Evolutionary conservation across 2,329 filamentous ascomycete genomes (phyloP).

Genomic region (Bipolaris oryzae): DNA sequence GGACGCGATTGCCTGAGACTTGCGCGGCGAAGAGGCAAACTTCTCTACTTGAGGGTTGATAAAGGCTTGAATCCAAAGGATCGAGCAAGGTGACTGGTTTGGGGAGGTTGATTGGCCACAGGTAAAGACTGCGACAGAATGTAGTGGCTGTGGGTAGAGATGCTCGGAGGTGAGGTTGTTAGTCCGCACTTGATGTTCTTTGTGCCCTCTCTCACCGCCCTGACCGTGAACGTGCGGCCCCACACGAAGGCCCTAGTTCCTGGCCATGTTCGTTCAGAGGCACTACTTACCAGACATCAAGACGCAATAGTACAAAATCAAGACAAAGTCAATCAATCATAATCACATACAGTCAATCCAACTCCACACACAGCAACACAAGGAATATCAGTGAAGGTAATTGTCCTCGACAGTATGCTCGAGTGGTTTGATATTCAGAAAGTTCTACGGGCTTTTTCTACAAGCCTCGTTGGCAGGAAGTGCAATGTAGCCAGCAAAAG

Average conservation of each 20-base stretch:
- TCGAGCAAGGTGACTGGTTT: background rate
- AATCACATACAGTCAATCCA: background rate
- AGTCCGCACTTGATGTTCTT: slow-evolving; percentile 19
- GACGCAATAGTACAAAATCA: background rate
- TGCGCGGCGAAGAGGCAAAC: slow-evolving; percentile 4
- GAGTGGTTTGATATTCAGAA: slow-evolving; percentile 19
- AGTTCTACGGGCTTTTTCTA: slow-evolving; percentile 14
- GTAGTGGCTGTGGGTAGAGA: slow-evolving; percentile 3
- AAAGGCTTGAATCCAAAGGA: background rate
- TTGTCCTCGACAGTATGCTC: slow-evolving; percentile 10
- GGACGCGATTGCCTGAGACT: slow-evolving; percentile 4
- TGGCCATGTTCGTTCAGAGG: background rate
- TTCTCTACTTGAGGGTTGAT: background rate
- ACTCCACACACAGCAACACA: background rate
- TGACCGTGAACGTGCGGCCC: slow-evolving; percentile 11
- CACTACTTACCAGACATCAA: background rate
- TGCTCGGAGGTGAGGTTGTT: slow-evolving; percentile 17
- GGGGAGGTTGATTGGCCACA: background rate
- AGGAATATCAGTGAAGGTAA: background rate
- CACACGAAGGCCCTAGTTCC: background rate
- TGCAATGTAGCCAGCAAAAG: slow-evolving; percentile 7
- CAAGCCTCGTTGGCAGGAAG: slow-evolving; percentile 1
- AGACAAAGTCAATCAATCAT: background rate
- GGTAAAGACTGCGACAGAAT: background rate
- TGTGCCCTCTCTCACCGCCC: slow-evolving; percentile 29